Conservation (phyloP, 108 stramenopile genomes). For the Nitzschia inconspicua region DNA sequence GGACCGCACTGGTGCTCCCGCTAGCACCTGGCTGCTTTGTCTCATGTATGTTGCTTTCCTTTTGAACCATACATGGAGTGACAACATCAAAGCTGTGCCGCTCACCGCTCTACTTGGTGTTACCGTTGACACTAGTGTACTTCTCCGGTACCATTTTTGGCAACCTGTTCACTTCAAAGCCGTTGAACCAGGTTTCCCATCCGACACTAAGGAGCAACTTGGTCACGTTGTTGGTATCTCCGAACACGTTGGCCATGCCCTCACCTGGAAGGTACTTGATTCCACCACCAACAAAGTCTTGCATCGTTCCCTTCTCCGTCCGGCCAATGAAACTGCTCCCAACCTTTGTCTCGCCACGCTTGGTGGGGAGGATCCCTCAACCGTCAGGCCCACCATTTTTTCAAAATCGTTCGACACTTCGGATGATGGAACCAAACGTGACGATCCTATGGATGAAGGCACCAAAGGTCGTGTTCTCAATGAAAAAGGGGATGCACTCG, state of each 20-base stretch:
- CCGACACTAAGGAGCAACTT: background rate
- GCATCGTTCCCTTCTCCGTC: slow-evolving; percentile 19
- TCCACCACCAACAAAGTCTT: slow-evolving; percentile 9
- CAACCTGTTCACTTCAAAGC: slow-evolving; percentile 20
- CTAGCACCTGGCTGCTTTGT: slow-evolving; percentile 20
- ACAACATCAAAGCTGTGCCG: background rate
- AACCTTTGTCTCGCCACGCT: background rate
- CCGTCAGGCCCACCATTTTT: too few species aligned
- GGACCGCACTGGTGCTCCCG: slow-evolving; percentile 21
- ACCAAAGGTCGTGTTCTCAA: too few species aligned
- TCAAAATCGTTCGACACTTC: too few species aligned
- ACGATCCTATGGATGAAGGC: too few species aligned
- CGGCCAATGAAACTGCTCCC: background rate
- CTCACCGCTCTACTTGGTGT: slow-evolving; percentile 3
- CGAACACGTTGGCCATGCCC: slow-evolving; percentile 27
- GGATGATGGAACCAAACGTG: too few species aligned
- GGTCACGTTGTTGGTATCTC: slow-evolving; percentile 30
- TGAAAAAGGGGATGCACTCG: too few species aligned
- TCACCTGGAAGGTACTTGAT: slow-evolving; percentile 23
- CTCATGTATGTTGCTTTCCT: slow-evolving; percentile 6
- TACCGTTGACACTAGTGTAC: slow-evolving; percentile 22
- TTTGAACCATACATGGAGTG: slow-evolving; percentile 13
- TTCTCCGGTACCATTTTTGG: slow-evolving; percentile 13
- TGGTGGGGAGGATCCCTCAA: too few species aligned
- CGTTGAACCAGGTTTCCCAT: slow-evolving; percentile 7